Evolutionary conservation across 805 yeast genomes (phyloP).

Genomic region (Candida argentea): DNA sequence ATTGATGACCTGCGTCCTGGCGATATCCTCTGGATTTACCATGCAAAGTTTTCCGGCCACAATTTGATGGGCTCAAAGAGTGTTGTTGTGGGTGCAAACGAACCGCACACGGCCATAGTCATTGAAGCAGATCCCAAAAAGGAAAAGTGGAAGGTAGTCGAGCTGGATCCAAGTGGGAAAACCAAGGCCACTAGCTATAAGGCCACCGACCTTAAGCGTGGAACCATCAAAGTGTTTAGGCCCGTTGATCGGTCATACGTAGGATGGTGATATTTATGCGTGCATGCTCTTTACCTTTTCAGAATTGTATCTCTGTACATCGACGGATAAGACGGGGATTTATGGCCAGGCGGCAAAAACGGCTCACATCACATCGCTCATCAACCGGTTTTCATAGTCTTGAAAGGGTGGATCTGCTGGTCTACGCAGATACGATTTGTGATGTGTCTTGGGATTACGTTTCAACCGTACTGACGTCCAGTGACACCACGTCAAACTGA

Average conservation of each 20-base stretch:
- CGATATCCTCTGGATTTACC: conserved; percentile 68
- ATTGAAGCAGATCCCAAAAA: conserved; percentile 67
- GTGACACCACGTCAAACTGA: no score
- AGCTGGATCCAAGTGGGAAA: conserved; percentile 39
- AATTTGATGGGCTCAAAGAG: conserved; percentile 36
- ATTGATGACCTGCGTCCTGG: conserved; percentile 68
- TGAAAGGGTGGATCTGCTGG: no score
- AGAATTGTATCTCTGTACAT: no score
- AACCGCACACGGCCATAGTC: conserved; percentile 42
- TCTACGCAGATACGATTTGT: no score
- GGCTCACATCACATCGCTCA: no score
- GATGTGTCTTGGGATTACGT: no score
- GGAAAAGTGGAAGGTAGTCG: conserved; percentile 60
- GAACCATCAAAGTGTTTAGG: conserved; percentile 73
- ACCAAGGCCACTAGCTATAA: conserved; percentile 54
- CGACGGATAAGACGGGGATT: no score
- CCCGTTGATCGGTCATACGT: conserved; percentile 63
- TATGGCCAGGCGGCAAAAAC: no score
- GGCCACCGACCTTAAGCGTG: conserved; percentile 64
- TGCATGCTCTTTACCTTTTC: no score
- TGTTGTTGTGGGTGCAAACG: conserved; percentile 40
- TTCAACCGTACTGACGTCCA: no score
- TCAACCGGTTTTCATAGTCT: no score
- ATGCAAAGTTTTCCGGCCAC: conserved; percentile 65
- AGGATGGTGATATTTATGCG: conserved; percentile 72